phyloP scores from a whole-genome alignment of 75 land plant species.

The Cryptomeria japonica region DNA sequence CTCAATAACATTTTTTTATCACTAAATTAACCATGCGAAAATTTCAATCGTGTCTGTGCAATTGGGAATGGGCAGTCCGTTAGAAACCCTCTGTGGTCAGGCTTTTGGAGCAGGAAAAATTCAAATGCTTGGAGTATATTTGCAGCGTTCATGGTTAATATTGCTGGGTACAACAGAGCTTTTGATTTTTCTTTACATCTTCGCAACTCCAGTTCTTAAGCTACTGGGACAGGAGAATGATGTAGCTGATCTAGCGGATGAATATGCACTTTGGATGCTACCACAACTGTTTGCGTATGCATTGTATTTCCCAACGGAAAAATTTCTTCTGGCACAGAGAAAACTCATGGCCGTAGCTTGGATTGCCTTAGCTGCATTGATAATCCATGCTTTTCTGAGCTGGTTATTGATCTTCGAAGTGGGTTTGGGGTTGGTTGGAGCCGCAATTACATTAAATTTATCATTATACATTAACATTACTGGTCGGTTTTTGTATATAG shows the following conservation, averaged over 20 bases:
- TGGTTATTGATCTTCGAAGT: constrained; percentile 49
- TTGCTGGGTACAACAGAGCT: constrained; percentile 25
- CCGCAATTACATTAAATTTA: too few relatives aligned
- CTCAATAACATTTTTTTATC: not conserved
- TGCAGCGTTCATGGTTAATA: constrained; percentile 74
- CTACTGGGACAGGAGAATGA: too few relatives aligned
- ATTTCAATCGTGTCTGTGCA: not conserved
- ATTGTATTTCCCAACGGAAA: constrained; percentile 66
- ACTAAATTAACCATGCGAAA: not conserved
- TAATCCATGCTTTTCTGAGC: constrained; percentile 47
- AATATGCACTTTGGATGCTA: too few relatives aligned
- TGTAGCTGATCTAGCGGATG: too few relatives aligned
- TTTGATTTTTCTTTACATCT: constrained; percentile 28
- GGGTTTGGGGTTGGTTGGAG: too few relatives aligned
- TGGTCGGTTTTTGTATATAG: too few relatives aligned
- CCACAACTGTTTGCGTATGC: constrained; percentile 34
- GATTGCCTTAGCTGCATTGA: constrained; percentile 9
- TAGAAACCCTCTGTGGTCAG: constrained; percentile 9
- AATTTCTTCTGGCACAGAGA: constrained; percentile 80
- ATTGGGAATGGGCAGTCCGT: too few relatives aligned
- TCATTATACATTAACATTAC: too few relatives aligned
- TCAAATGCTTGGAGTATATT: constrained; percentile 63
- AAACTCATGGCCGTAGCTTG: constrained; percentile 33
- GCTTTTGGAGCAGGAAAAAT: constrained; percentile 82
- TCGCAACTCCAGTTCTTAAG: too few relatives aligned